A percentile compares a stretch with the other conserved stretches of the same genome.
Evolutionary conservation across 2,329 filamentous ascomycete species (phyloP).

Genomic region (Zymoseptoria tritici): DNA sequence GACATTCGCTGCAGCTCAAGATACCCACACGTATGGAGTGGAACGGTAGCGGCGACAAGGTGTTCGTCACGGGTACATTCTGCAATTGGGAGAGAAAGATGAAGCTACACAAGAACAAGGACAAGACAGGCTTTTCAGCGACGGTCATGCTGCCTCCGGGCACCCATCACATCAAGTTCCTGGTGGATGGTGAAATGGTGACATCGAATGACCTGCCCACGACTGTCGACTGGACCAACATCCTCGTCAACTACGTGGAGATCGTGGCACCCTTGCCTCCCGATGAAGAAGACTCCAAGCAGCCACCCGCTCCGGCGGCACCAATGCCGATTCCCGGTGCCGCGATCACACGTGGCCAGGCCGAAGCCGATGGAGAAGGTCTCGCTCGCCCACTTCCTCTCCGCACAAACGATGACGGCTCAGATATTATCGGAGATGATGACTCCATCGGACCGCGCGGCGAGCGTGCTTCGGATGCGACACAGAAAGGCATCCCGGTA

Average conservation of each 20-base stretch:
- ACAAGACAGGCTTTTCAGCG: constrained; percentile 57
- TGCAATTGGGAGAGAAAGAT: constrained; percentile 97
- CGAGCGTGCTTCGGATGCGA: constrained; percentile 2
- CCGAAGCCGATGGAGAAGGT: background rate
- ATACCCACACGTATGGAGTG: constrained; percentile 84
- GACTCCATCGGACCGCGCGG: constrained; percentile 13
- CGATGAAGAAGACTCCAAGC: constrained; percentile 12
- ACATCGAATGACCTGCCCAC: constrained; percentile 82
- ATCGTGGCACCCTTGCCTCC: constrained; percentile 41
- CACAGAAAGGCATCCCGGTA: background rate
- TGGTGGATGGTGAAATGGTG: constrained; percentile 89
- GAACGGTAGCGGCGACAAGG: constrained; percentile 68
- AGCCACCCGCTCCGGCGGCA: constrained; percentile 23
- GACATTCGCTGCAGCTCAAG: constrained; percentile 64
- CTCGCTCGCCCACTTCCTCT: constrained; percentile 51
- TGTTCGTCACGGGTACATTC: constrained; percentile 96
- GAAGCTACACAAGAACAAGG: constrained; percentile 64
- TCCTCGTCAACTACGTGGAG: constrained; percentile 97
- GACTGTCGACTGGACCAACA: constrained; percentile 95
- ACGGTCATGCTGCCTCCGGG: constrained; percentile 79
- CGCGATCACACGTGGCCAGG: constrained; percentile 19
- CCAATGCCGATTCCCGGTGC: constrained; percentile 27
- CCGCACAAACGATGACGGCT: constrained; percentile 11
- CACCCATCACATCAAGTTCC: constrained; percentile 93
- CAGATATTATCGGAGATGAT: constrained; percentile 18